phyloP scores from a whole-genome alignment of 2,329 filamentous ascomycete species.

The Fusarium tanahbumbuense region DNA sequence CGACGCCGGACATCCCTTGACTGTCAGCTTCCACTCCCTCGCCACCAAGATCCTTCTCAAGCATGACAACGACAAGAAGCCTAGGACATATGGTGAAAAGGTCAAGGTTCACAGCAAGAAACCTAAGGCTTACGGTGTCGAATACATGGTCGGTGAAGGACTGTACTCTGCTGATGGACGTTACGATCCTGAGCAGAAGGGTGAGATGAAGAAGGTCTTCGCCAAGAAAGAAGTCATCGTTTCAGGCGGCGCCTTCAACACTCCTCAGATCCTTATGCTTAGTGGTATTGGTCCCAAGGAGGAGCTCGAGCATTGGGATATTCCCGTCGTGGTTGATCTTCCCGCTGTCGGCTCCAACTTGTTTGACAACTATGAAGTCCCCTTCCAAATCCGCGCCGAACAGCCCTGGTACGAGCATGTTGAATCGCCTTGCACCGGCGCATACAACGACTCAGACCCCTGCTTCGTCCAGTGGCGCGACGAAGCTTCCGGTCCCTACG shows the following conservation, averaged over 20 bases:
- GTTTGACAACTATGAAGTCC: constrained; percentile 1
- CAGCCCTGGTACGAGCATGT: background rate
- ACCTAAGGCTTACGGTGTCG: background rate
- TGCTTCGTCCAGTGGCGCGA: constrained; percentile 10
- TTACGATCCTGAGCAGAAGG: background rate
- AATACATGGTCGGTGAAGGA: constrained; percentile 4
- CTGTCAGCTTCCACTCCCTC: constrained; percentile 4
- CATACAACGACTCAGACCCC: background rate
- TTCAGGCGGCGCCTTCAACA: background rate
- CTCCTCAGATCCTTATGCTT: background rate
- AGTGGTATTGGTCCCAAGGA: background rate
- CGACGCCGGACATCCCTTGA: constrained; percentile 3
- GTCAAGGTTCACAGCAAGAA: too few relatives aligned
- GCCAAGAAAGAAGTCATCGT: constrained; percentile 10
- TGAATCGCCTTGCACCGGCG: background rate
- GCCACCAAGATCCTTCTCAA: background rate
- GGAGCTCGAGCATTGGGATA: background rate
- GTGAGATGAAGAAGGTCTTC: background rate
- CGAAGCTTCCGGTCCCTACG: background rate
- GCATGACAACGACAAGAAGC: background rate
- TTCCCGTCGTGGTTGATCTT: background rate
- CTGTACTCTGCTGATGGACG: constrained; percentile 11
- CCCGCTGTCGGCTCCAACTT: background rate
- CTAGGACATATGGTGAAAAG: too few relatives aligned
- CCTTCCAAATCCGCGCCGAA: background rate